Evolutionary conservation across 257 asterid species (phyloP).

Genomic region (Lithospermum erythrorhizon): DNA sequence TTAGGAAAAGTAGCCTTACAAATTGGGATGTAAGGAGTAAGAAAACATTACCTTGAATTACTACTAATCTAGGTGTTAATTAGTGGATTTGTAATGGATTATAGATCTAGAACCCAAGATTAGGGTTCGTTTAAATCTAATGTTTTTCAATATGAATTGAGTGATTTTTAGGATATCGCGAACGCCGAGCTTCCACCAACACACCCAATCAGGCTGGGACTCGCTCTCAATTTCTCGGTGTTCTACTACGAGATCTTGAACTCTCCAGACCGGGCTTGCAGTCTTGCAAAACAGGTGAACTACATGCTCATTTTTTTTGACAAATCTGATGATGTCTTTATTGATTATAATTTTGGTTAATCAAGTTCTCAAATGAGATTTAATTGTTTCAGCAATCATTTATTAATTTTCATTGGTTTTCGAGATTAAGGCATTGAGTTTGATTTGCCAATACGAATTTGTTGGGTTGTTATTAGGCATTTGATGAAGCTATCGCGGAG

Average conservation of each 20-base stretch:
- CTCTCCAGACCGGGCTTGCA: slow-evolving; percentile 87
- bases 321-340: too few relatives aligned
- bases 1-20: too few relatives aligned
- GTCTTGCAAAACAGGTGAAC: slow-evolving; percentile 68
- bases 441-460: neutral
- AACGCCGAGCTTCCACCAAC: slow-evolving; percentile 71
- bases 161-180: slow-evolving; percentile 58
- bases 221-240: slow-evolving; percentile 82
- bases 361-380: neutral
- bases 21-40: too few relatives aligned
- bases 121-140: neutral
- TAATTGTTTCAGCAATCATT: neutral
- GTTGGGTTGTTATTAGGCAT: slow-evolving; percentile 34
- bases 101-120: too few relatives aligned
- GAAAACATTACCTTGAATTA: too few relatives aligned
- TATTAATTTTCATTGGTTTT: too few relatives aligned
- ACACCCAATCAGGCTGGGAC: slow-evolving; percentile 80
- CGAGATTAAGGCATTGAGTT: neutral
- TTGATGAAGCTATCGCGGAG: slow-evolving; percentile 87
- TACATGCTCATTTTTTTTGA: neutral
- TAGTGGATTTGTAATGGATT: too few relatives aligned
- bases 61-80: too few relatives aligned
- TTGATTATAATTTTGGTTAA: neutral
- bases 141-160: neutral
- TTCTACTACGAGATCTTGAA: slow-evolving; percentile 81